A percentile compares a stretch with the other conserved stretches of the same genome.
These are phyloP conservation scores for Ophiostoma quercus DNA, from an alignment of 2,329 filamentous ascomycete species.

Conservation along the genomic window DNA sequence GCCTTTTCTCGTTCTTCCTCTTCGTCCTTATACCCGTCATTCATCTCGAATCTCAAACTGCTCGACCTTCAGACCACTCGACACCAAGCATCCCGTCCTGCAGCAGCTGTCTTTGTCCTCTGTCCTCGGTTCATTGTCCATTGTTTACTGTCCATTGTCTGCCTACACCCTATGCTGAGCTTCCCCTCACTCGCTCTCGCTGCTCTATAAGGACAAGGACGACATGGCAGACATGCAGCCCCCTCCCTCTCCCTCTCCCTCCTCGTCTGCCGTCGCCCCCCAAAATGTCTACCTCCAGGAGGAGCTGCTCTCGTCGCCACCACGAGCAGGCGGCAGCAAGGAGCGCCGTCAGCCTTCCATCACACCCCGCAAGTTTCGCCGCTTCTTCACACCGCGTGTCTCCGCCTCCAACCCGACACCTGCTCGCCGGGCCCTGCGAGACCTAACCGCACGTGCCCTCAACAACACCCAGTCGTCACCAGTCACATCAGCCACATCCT, in stretches of 20 bases:
- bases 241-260: constrained; percentile 1
- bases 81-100: neutral
- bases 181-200: neutral
- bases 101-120: neutral
- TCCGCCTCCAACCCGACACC: constrained; percentile 36
- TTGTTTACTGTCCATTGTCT: constrained; percentile 4
- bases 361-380: constrained; percentile 49
- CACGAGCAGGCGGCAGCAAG: constrained; percentile 33
- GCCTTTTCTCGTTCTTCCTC: neutral
- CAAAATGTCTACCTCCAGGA: neutral
- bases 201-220: constrained; percentile 2
- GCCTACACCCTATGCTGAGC: neutral
- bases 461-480: constrained; percentile 40
- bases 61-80: neutral
- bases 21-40: neutral
- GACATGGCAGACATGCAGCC: constrained; percentile 27
- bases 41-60: neutral
- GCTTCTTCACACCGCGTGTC: constrained; percentile 49
- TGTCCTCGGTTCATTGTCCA: neutral
- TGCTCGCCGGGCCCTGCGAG: constrained; percentile 39
- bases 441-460: constrained; percentile 39
- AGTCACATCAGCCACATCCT: constrained; percentile 9
- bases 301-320: constrained; percentile 30
- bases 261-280: constrained; percentile 17
- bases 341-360: constrained; percentile 48